Evolutionary conservation across 208 protist genomes (phyloP).

Genomic region (Crithidia acanthocephali): DNA sequence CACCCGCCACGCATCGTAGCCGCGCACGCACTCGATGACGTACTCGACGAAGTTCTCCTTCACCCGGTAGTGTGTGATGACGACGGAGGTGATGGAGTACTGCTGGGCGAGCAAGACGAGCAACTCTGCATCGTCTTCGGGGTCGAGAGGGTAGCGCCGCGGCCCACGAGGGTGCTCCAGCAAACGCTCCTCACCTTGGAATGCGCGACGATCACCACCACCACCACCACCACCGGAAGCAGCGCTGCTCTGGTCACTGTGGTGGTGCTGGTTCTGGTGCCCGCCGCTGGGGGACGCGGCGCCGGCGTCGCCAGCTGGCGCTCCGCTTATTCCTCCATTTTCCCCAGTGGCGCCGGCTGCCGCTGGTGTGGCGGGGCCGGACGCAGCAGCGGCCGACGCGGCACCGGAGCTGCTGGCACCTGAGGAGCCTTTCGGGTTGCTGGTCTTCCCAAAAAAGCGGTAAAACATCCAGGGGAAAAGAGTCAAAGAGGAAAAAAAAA

Average conservation of each 20-base stretch:
- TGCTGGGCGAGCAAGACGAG: conserved; percentile 29
- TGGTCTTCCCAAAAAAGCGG: conserved; percentile 18
- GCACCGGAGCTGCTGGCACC: conserved; percentile 7
- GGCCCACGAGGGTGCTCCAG: conserved; percentile 18
- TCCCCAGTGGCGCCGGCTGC: neutral
- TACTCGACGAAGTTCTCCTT: conserved; percentile 77
- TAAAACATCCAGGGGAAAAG: conserved; percentile 26
- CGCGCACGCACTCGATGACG: conserved; percentile 63
- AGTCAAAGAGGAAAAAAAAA: conserved; percentile 16
- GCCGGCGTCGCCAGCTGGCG: neutral
- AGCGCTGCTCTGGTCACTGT: neutral
- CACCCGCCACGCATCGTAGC: conserved; percentile 58
- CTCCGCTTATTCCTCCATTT: neutral
- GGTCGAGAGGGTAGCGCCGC: conserved; percentile 32
- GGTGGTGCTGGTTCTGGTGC: neutral
- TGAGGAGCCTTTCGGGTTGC: neutral
- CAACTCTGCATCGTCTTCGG: conserved; percentile 27
- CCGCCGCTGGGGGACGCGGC: neutral
- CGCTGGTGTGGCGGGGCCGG: neutral
- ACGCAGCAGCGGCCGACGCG: neutral
- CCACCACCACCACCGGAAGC: neutral
- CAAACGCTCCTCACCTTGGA: conserved; percentile 34
- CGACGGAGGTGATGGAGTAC: conserved; percentile 47
- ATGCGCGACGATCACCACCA: conserved; percentile 20
- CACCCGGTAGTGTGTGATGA: conserved; percentile 72